These are phyloP conservation scores for Suhomyces atakaporum DNA, from an alignment of 1,139 yeast genomes.

Conservation along the genomic window DNA sequence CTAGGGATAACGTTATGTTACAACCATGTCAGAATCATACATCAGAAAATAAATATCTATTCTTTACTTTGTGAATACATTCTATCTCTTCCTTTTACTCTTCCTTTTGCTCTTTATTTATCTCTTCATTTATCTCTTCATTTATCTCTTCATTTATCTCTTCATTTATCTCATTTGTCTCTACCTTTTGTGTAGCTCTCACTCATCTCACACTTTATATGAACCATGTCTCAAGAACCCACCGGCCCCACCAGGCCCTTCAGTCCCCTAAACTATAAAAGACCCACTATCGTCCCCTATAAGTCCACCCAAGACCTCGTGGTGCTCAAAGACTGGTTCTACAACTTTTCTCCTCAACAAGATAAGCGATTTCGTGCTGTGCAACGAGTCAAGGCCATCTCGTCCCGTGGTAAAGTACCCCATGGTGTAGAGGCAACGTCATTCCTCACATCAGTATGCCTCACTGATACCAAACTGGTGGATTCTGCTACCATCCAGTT, in stretches of 20 bases:
- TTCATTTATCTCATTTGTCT: too few relatives aligned
- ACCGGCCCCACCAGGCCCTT: not conserved
- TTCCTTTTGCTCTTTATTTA: too few relatives aligned
- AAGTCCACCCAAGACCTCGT: constrained; percentile 50
- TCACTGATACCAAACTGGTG: constrained; percentile 21
- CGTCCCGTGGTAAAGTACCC: constrained; percentile 45
- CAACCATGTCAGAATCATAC: too few relatives aligned
- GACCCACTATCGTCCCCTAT: constrained; percentile 62
- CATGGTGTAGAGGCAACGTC: constrained; percentile 60
- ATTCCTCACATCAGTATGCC: constrained; percentile 53
- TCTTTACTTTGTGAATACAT: too few relatives aligned
- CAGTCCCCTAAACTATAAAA: constrained; percentile 16
- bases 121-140: too few relatives aligned
- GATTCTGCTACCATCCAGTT: constrained; percentile 42
- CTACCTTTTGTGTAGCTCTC: too few relatives aligned
- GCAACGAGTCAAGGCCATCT: constrained; percentile 46
- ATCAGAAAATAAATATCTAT: too few relatives aligned
- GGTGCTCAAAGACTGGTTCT: constrained; percentile 62
- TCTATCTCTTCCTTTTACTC: too few relatives aligned
- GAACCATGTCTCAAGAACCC: not conserved
- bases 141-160: too few relatives aligned
- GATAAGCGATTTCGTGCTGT: constrained; percentile 39
- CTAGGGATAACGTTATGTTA: too few relatives aligned
- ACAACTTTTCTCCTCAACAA: constrained; percentile 29
- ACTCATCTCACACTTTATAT: not conserved